Evolutionary conservation across 441 rosid species (phyloP).

Genomic region (Hura crepitans): DNA sequence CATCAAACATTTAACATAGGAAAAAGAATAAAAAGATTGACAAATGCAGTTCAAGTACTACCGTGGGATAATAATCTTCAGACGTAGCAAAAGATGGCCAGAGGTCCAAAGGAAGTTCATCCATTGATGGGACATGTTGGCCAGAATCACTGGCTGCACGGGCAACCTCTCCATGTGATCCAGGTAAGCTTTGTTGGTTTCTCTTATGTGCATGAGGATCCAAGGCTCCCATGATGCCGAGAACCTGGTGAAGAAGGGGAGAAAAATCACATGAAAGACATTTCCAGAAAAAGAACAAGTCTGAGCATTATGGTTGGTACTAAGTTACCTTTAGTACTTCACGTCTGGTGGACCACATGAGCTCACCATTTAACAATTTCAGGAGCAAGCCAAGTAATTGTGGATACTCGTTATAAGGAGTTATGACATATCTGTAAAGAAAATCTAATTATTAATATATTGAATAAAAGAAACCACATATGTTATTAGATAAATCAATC

Average conservation of each 20-base stretch:
- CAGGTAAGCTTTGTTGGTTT: conserved; percentile 76
- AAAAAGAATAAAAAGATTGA: conserved; percentile 23
- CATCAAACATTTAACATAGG: conserved; percentile 23
- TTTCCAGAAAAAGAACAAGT: conserved; percentile 8
- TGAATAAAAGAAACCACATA: not conserved
- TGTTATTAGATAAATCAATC: not conserved
- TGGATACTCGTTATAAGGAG: conserved; percentile 95
- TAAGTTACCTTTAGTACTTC: conserved; percentile 92
- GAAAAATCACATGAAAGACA: conserved; percentile 28
- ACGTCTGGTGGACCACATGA: conserved; percentile 95
- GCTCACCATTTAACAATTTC: conserved; percentile 96
- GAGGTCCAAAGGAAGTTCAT: conserved; percentile 87
- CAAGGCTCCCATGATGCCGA: conserved; percentile 98
- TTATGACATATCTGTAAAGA: conserved; percentile 75
- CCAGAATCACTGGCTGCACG: conserved; percentile 93
- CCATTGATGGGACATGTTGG: conserved; percentile 81
- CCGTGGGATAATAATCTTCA: conserved; percentile 96
- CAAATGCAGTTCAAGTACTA: conserved; percentile 33
- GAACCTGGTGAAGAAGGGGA: conserved; percentile 56
- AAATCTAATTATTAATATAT: not conserved
- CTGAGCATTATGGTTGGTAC: conserved; percentile 19
- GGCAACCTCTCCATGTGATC: conserved; percentile 85
- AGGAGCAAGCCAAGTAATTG: conserved; percentile 87
- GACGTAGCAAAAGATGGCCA: conserved; percentile 96
- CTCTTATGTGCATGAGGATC: conserved; percentile 95